Base-by-base conservation (phyloP, 2,329 filamentous ascomycete species). In the Fusarium sp. region DNA sequence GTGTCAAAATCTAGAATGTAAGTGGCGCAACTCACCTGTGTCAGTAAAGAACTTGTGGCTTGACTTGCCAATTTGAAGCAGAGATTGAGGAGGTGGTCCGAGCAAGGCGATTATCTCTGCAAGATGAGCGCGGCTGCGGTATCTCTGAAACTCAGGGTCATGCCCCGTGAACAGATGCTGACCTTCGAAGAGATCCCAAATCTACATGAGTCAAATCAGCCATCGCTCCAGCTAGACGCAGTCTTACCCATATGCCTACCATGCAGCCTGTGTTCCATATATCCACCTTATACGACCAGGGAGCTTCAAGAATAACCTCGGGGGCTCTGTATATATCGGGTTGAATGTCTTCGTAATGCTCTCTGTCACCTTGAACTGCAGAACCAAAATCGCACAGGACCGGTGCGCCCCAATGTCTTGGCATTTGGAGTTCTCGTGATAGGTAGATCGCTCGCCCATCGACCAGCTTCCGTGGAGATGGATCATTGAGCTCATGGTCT, bases 211-310 rank as follows among this genome's bases (percentile, higher is more conserved):
- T 26, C 2, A 24, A 10, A 11, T 68, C 11, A 59, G 21, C 42
- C 20, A n/a, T n/a, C n/a, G n/a, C n/a, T n/a, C 12, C 43, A 39
- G 8, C n/a, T n/a, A n/a, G 15, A 18, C 23, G n/a, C 15, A 20
- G 3, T 4, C 4, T 2, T 6, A 8, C n/a, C 3, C 2, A n/a
- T 26, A 26, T 46, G 39, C 79, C 76, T 77, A 85, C 83, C 84
- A 86, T 80, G 56, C 81, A 83, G 11, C 84, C 84, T 6, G 79
- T 77, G 57, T 84, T 85, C 85, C 85, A 88, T 53, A 88, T 83
- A 73, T 88, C 84, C 16, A 84, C 76, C 20, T 78, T 76, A 52
- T 81, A 84, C 0, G 76, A 75, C 85, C 84, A 87, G 3, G 80
- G 78, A 5, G 69, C 76, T 69, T 78, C 69, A 1, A 87, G 58